Percentiles rank a stretch among this genome's conserved stretches.
Evolutionary conservation across 768 basidiomycete species (phyloP).

Genomic region (Coprinopsis marcescibilis): DNA sequence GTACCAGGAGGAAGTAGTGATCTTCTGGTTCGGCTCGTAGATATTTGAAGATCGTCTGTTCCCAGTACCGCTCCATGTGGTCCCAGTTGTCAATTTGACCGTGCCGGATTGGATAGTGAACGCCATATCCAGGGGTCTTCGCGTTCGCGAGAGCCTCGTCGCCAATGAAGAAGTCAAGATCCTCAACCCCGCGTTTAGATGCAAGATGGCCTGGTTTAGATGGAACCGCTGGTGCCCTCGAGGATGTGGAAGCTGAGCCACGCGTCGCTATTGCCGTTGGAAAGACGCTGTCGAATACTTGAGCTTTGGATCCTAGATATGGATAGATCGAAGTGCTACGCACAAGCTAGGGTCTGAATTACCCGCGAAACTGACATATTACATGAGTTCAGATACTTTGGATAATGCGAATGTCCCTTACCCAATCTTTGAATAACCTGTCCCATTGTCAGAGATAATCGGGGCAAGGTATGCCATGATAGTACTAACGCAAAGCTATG

Average conservation of each 20-base stretch:
- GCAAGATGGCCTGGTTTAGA: slow-evolving; percentile 88
- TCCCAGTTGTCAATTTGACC: slow-evolving; percentile 99
- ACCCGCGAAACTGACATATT: slow-evolving; percentile 74
- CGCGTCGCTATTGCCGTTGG: slow-evolving; percentile 95
- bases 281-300: slow-evolving; percentile 61
- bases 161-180: slow-evolving; percentile 99
- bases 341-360: slow-evolving; percentile 99
- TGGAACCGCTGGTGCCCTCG: slow-evolving; percentile 74
- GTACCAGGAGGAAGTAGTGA: slow-evolving; percentile 93
- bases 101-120: slow-evolving; percentile 95
- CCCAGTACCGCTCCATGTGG: slow-evolving; percentile 99
- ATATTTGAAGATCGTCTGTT: slow-evolving; percentile 99
- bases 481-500: background rate
- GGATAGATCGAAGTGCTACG: slow-evolving; percentile 28
- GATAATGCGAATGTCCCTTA: slow-evolving; percentile 28
- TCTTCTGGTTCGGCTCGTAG: slow-evolving; percentile 97
- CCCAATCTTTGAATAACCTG: slow-evolving; percentile 97
- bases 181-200: slow-evolving; percentile 95
- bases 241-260: slow-evolving; percentile 55
- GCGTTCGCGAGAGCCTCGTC: slow-evolving; percentile 95
- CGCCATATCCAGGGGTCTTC: slow-evolving; percentile 89
- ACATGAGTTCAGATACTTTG: slow-evolving; percentile 1
- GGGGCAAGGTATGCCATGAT: slow-evolving; percentile 83
- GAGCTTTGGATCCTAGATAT: background rate
- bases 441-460: slow-evolving; percentile 97